phyloP scores from a whole-genome alignment of 768 basidiomycete genomes.

The Tephrocybe sp. region DNA sequence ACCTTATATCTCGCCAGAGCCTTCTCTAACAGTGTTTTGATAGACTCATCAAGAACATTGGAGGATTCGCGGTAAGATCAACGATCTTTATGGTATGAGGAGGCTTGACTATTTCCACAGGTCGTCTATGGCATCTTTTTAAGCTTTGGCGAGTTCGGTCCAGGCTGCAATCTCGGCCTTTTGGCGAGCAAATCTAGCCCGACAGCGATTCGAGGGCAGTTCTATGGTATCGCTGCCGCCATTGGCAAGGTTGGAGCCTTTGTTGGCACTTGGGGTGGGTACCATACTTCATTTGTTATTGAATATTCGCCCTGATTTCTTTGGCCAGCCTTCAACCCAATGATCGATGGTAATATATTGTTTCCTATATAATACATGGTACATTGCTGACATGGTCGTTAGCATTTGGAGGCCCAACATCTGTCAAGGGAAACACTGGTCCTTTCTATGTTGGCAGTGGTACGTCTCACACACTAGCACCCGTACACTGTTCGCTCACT shows the following conservation, averaged over 20 bases:
- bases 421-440: constrained; percentile 69
- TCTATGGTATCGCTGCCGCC: constrained; percentile 85
- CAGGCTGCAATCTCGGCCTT: constrained; percentile 85
- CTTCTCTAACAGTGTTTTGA: background rate
- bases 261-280: constrained; percentile 76
- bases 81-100: background rate
- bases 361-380: background rate
- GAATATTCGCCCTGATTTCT: background rate
- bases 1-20: background rate
- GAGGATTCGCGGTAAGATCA: constrained; percentile 65
- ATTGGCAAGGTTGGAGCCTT: constrained; percentile 86
- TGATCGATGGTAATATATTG: constrained; percentile 52
- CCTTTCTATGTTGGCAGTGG: constrained; percentile 89
- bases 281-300: background rate
- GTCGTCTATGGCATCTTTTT: constrained; percentile 92
- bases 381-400: constrained; percentile 2
- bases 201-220: constrained; percentile 83
- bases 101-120: constrained; percentile 28
- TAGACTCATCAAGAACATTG: constrained; percentile 64
- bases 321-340: constrained; percentile 58
- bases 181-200: constrained; percentile 85
- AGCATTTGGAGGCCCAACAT: constrained; percentile 61
- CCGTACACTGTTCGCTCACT: constrained; percentile 4
- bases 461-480: constrained; percentile 18
- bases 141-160: constrained; percentile 85